These are phyloP conservation scores for Xylaria palmicola DNA, from an alignment of 495 filamentous ascomycete genomes.

Conservation along the genomic window DNA sequence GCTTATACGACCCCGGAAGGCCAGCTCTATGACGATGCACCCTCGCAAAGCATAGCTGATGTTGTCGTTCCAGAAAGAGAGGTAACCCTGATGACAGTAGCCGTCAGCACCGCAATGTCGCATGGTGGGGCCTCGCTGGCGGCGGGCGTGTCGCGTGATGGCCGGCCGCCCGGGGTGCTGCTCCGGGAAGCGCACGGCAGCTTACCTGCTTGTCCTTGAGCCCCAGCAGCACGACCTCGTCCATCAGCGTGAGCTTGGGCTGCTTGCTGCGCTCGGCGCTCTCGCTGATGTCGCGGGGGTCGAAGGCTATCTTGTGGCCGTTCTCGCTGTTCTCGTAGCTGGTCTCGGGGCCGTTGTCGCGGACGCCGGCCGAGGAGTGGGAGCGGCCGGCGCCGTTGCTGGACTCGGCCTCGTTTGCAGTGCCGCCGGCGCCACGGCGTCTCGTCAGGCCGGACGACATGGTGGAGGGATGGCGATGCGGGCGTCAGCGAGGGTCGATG, in stretches of 20 bases:
- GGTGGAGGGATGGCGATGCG: background rate
- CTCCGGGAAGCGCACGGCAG: conserved; percentile 24
- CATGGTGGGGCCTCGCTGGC: background rate
- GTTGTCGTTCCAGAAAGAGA: conserved; percentile 99
- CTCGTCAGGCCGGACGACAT: conserved; percentile 40
- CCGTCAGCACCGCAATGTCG: conserved; percentile 5
- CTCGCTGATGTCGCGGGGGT: conserved; percentile 96
- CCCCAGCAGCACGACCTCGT: conserved; percentile 91
- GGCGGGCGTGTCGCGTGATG: conserved; percentile 8
- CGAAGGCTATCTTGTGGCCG: conserved; percentile 97
- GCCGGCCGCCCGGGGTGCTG: conserved; percentile 11
- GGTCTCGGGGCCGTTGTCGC: conserved; percentile 72
- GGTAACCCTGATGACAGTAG: conserved; percentile 67
- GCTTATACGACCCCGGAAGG: conserved; percentile 91
- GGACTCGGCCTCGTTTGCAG: conserved; percentile 26
- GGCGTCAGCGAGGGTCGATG: too few relatives aligned
- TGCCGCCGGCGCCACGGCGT: conserved; percentile 32
- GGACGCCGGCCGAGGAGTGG: conserved; percentile 40
- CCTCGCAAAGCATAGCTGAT: conserved; percentile 96
- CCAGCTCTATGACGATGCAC: conserved; percentile 96
- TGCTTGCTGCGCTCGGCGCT: conserved; percentile 95
- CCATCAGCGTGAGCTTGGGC: conserved; percentile 97
- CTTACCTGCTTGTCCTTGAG: conserved; percentile 97
- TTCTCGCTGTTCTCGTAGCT: conserved; percentile 92
- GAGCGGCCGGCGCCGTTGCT: conserved; percentile 37